Conservation (phyloP, 768 basidiomycete genomes). For the Asterophora parasitica region DNA sequence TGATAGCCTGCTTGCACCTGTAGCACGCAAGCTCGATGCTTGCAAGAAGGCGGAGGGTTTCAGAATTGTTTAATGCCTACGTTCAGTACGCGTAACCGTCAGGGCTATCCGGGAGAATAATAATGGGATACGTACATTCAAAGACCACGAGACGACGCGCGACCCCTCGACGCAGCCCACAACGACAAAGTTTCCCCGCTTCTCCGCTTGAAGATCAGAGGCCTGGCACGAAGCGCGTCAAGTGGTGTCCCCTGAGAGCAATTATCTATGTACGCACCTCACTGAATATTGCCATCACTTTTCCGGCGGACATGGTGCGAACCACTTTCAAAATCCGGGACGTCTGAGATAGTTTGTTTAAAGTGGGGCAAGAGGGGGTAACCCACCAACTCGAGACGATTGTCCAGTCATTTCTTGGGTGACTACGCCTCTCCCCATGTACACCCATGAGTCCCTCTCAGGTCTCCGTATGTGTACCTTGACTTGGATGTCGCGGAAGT, state of each 20-base stretch:
- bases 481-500: constrained; percentile 73
- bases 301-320: constrained; percentile 58
- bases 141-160: constrained; percentile 78
- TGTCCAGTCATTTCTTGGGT: constrained; percentile 73
- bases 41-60: constrained; percentile 75
- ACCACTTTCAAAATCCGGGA: constrained; percentile 41
- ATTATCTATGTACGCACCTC: constrained; percentile 43
- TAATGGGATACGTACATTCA: constrained; percentile 54
- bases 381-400: constrained; percentile 75
- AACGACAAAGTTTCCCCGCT: constrained; percentile 84
- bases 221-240: constrained; percentile 29
- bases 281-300: constrained; percentile 63
- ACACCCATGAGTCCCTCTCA: constrained; percentile 77
- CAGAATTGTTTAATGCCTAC: constrained; percentile 78
- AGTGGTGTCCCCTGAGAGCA: not conserved
- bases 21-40: constrained; percentile 85
- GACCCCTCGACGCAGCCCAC: constrained; percentile 72
- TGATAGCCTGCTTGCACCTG: constrained; percentile 61
- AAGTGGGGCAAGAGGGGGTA: constrained; percentile 1
- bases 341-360: constrained; percentile 1
- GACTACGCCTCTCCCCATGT: constrained; percentile 73
- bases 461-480: constrained; percentile 81
- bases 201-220: constrained; percentile 78
- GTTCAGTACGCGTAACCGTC: constrained; percentile 3
- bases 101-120: constrained; percentile 9